Base-by-base conservation (phyloP, 441 rosid genomes). In the Eugenia klotzschiana region DNA sequence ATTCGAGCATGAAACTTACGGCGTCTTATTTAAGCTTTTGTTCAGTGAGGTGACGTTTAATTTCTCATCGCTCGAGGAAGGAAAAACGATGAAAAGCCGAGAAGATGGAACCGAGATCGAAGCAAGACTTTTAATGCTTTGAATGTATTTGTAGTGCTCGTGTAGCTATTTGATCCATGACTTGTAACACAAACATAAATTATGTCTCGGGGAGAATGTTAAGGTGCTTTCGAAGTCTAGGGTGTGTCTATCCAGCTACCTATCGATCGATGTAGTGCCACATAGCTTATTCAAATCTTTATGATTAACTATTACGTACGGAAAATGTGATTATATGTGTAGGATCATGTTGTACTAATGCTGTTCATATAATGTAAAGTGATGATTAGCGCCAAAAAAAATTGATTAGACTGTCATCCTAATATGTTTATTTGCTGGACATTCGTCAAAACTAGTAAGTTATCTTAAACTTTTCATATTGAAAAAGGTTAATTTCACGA, bases 1-100 rank as follows among this genome's bases (percentile, higher is more conserved):
- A 33, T 29, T 29, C 7, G 6, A 8, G 20, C 4, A 33, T 5
- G 6, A 64, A 18, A 64, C 1, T 0, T 18, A 8, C 0, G 0
- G 0, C 2, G 0, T 18, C 14, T 8, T 18, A 0, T 2, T 2
- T 9, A 5, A 52, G 20, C 0, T 69, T 20, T 18, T 37, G 2
- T 14, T 4, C 51, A 1, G 18, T 14, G 14, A 50, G 51, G 18
- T 1, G 1, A 14, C 6, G 15, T 50, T 50, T 14, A 4, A 37
- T 33, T 18, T 33, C 33, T 33, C 14, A 5, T 4, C 18, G 18
- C 51, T 50, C 6, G 18, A 50, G 51, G 2, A 50, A 1, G 1
- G 1, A 46, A 9, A 33, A 69, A 37, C 7, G 77, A 69, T 20
- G 77, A 69, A 33, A 33, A 64, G n/a, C 25, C 5, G 23, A 37